Base-by-base conservation (phyloP, 257 asterid species). In the Gentiana straminea region DNA sequence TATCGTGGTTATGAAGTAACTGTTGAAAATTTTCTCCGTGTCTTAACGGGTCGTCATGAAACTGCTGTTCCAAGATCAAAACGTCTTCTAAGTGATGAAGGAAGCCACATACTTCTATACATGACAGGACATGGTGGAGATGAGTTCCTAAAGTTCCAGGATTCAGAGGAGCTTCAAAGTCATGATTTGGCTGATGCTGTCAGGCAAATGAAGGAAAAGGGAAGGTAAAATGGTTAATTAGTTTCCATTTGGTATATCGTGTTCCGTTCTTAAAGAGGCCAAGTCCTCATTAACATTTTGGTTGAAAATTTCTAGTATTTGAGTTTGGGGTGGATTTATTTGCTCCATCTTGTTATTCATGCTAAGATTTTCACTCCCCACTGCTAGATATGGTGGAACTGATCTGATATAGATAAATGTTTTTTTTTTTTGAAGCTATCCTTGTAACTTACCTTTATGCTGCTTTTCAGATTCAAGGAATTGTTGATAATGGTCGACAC, bases 101-200 rank as follows among this genome's bases (percentile, higher is more conserved):
- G 95, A 58, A 92, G 99, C 64, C 99, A 88, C 66, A 75, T 88
- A 77, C 92, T 92, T 55, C 78, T 92, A 35, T 92, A 85, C 75
- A 92, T 92, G 97, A 92, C 97, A 15, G 97, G 99, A 68, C 95
- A 92, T 71, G 99, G 99, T 4, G 99, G 99, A 61, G 97, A 92
- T 5, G 94, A 88, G 79, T 92, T 92, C 76, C 78, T 92, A n/a
- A 92, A 92, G 64, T 92, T 88, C 76, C 97, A 92, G 73, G 99
- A 92, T 79, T 75, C 93, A 2, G 99, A 92, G 73, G 99, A 92
- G 80, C 97, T 92, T 68, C 95, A 92, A 67, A 92, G 97, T 77
- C 97, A 88, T 70, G 99, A 92, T 75, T 80, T 92, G 64, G 97
- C 97, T 49, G 97, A 92, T 74, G 99, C 97, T 9, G 94, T 92